A percentile compares a stretch with the other conserved stretches of the same genome.
These are phyloP conservation scores for Mucor piriformis DNA, from an alignment of 371 early-diverging fungal genomes.

Conservation along the genomic window DNA sequence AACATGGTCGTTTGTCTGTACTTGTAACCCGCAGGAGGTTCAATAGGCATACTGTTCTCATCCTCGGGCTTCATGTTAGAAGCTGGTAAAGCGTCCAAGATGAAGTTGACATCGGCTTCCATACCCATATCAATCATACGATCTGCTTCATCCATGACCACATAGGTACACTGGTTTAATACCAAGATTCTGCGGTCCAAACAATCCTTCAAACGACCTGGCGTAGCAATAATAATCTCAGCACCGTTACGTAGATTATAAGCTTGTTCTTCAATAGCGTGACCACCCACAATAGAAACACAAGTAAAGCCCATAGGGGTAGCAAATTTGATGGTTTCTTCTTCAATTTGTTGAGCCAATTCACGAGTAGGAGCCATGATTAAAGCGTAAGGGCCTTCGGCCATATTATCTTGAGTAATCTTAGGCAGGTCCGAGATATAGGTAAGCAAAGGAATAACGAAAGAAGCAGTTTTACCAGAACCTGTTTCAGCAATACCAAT, in stretches of 20 bases:
- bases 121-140: slow-evolving; percentile 99
- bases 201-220: slow-evolving; percentile 93
- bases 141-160: slow-evolving; percentile 98
- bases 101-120: slow-evolving; percentile 92
- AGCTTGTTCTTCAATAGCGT: slow-evolving; percentile 85
- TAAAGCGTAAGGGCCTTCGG: slow-evolving; percentile 90
- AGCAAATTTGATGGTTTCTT: slow-evolving; percentile 87
- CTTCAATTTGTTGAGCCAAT: slow-evolving; percentile 93
- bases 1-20: slow-evolving; percentile 99
- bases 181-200: slow-evolving; percentile 83
- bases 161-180: slow-evolving; percentile 83
- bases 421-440: slow-evolving; percentile 82
- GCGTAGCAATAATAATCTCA: slow-evolving; percentile 96
- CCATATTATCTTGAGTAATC: slow-evolving; percentile 72
- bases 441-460: slow-evolving; percentile 95
- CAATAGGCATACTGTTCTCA: slow-evolving; percentile 53
- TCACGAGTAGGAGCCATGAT: slow-evolving; percentile 98
- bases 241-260: slow-evolving; percentile 86
- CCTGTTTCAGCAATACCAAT: slow-evolving; percentile 99
- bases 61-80: slow-evolving; percentile 87
- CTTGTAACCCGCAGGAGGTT: slow-evolving; percentile 47
- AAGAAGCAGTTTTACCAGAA: slow-evolving; percentile 97
- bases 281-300: slow-evolving; percentile 95
- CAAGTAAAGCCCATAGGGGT: slow-evolving; percentile 78
- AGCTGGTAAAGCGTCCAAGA: slow-evolving; percentile 91